phyloP scores from a whole-genome alignment of 306 rosid genomes.

The Vicia sativa region DNA sequence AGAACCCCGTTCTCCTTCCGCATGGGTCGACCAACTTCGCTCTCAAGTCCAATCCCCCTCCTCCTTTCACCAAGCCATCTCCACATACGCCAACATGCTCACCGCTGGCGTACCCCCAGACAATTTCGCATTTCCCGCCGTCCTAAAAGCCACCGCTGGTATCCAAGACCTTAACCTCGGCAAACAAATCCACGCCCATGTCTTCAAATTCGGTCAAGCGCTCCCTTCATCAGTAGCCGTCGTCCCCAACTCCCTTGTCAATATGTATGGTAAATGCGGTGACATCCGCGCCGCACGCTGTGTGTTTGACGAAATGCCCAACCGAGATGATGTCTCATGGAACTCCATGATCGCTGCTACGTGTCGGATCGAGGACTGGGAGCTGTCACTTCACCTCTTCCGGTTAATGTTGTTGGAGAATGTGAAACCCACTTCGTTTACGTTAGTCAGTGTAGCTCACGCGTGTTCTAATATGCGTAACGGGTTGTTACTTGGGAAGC shows the following conservation, averaged over 20 bases:
- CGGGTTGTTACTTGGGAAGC: slow-evolving; percentile 68
- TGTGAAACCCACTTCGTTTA: slow-evolving; percentile 70
- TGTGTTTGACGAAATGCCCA: slow-evolving; percentile 61
- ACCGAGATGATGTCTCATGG: slow-evolving; percentile 81
- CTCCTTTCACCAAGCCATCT: slow-evolving; percentile 58
- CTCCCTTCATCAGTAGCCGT: slow-evolving; percentile 34
- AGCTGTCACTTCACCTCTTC: slow-evolving; percentile 54
- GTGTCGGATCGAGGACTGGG: slow-evolving; percentile 75
- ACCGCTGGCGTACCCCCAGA: slow-evolving; percentile 51
- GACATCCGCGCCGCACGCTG: slow-evolving; percentile 50
- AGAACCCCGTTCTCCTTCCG: slow-evolving; percentile 46
- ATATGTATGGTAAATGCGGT: slow-evolving; percentile 75
- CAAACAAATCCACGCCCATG: slow-evolving; percentile 66
- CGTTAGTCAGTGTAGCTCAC: slow-evolving; percentile 69
- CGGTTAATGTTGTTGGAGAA: slow-evolving; percentile 57
- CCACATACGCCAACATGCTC: slow-evolving; percentile 57
- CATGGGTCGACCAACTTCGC: slow-evolving; percentile 72
- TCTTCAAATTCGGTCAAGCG: slow-evolving; percentile 58
- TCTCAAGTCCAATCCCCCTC: slow-evolving; percentile 52
- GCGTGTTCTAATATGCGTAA: slow-evolving; percentile 63
- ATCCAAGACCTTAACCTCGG: slow-evolving; percentile 62
- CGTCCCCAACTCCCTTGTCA: slow-evolving; percentile 68
- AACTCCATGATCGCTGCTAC: slow-evolving; percentile 66
- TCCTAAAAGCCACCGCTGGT: slow-evolving; percentile 59
- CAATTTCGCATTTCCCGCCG: slow-evolving; percentile 83